Base-by-base conservation (phyloP, 139 green algal species). In the Parachlorella kessleri region DNA sequence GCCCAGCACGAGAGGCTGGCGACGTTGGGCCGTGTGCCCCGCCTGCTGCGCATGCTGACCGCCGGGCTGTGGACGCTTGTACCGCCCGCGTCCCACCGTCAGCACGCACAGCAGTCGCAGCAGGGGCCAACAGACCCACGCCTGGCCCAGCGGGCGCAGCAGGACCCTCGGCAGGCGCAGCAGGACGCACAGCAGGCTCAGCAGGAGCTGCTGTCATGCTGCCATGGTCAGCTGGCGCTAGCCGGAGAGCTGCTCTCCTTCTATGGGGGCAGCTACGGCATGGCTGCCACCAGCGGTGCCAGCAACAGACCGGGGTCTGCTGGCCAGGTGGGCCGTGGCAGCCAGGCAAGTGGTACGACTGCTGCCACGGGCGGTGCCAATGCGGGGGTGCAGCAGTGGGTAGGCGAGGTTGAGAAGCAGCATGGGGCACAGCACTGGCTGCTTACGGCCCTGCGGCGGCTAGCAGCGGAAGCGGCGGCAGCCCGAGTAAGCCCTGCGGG, bases 31-130 rank as follows among this genome's bases (percentile, higher is more conserved):
- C 71, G 72, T 33, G 42, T 42, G 4, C 14, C 48, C 48, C 71
- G 71, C 38, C 66, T 81, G 66, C 76, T 81, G 76, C 76, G 59
- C 35, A 81, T 81, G 76, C 76, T 81, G 66, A 70, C 76, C 2
- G 76, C 59, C 65, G 76, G 76, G 10, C 35, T 81, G 48, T 81
- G 76, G 76, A 48, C 66, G 35, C 35, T 81, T 9, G 18, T 23
- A 32, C 26, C 26, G 63, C n/a, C 63, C 63, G 18, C 63, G 28
- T 33, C 26, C 9, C 26, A 69, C 63, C 63, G 63, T 33, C 63
- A 32, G 26, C 26, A 18, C 48, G 48, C 21, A 18, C 75, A 80
- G 65, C 32, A 73, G 75, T 41, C 64, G 3, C 59, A 65, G 24
- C 28, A 24, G 40, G n/a, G 38, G 40, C 26, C n/a, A n/a, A n/a